Conservation (phyloP, 2,329 filamentous ascomycete genomes). For the Ascochyta clinopodiicola region DNA sequence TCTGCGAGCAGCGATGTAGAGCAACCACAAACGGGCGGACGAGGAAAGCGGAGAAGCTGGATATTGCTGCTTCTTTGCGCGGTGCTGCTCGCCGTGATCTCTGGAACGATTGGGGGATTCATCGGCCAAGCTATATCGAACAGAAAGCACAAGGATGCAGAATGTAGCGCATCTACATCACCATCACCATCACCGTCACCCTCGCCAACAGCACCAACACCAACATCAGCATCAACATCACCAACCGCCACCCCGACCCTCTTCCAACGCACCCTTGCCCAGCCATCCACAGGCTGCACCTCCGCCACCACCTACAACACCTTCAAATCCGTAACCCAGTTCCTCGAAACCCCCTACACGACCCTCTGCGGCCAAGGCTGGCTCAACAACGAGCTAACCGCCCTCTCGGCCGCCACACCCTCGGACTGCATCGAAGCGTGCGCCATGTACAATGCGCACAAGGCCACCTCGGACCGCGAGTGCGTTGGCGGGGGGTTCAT, state of each 20-base stretch:
- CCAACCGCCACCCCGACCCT: not conserved
- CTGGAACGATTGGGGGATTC: too few species aligned
- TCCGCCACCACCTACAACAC: not conserved
- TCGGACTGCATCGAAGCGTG: too few species aligned
- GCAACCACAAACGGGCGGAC: not conserved
- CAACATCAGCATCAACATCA: not conserved
- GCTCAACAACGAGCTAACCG: too few species aligned
- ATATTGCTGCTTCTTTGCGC: not conserved
- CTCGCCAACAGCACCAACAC: not conserved
- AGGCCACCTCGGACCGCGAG: too few species aligned
- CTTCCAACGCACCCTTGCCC: conserved; percentile 2
- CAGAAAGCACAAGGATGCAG: not conserved
- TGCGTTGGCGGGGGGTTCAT: too few species aligned
- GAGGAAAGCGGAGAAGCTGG: not conserved
- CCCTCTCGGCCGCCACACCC: too few species aligned
- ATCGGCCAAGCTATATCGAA: not conserved
- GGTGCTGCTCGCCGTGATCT: too few species aligned
- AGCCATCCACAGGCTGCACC: conserved; percentile 6
- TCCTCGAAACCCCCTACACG: not conserved
- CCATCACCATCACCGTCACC: not conserved
- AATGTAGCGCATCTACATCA: not conserved
- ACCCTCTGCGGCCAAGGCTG: too few species aligned
- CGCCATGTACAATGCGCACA: too few species aligned
- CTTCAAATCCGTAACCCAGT: not conserved
- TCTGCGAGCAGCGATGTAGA: not conserved